These are phyloP conservation scores for Penicillium canescens DNA, from an alignment of 495 filamentous ascomycete genomes.

Conservation along the genomic window DNA sequence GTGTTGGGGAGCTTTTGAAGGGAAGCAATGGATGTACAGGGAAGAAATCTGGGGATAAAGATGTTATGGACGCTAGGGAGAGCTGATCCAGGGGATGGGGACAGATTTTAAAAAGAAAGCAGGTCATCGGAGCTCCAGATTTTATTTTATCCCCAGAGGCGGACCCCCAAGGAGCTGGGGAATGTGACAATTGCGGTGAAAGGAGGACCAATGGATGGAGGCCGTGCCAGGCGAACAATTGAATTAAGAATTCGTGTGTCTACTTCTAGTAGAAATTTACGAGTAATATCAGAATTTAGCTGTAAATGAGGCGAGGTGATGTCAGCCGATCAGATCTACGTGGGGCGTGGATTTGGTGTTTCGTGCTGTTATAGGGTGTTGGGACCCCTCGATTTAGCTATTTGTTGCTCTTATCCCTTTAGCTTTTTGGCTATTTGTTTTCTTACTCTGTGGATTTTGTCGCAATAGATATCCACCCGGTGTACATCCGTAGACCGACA, in stretches of 20 bases:
- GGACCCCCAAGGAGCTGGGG: constrained; percentile 13
- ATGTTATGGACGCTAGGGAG: not conserved
- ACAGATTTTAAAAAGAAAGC: not conserved
- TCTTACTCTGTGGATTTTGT: too few relatives aligned
- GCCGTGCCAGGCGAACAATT: constrained; percentile 3
- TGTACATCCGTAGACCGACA: too few relatives aligned
- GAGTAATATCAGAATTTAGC: too few relatives aligned
- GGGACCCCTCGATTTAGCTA: too few relatives aligned
- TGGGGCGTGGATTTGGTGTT: too few relatives aligned
- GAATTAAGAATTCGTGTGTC: not conserved
- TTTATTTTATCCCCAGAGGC: constrained; percentile 3
- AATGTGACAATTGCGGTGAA: constrained; percentile 31
- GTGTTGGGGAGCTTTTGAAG: not conserved
- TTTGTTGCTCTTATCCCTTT: too few relatives aligned
- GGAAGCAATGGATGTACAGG: not conserved
- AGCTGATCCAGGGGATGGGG: not conserved
- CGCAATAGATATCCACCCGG: too few relatives aligned
- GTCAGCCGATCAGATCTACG: not conserved
- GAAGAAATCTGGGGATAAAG: not conserved
- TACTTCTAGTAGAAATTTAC: too few relatives aligned
- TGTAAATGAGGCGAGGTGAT: constrained; percentile 1
- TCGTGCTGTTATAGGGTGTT: too few relatives aligned
- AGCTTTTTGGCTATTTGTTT: too few relatives aligned
- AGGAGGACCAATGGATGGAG: constrained; percentile 7
- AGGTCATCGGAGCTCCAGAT: not conserved